A percentile compares a stretch with the other conserved stretches of the same genome.
phyloP scores from a whole-genome alignment of 495 filamentous ascomycete species.

The Neurospora africana region DNA sequence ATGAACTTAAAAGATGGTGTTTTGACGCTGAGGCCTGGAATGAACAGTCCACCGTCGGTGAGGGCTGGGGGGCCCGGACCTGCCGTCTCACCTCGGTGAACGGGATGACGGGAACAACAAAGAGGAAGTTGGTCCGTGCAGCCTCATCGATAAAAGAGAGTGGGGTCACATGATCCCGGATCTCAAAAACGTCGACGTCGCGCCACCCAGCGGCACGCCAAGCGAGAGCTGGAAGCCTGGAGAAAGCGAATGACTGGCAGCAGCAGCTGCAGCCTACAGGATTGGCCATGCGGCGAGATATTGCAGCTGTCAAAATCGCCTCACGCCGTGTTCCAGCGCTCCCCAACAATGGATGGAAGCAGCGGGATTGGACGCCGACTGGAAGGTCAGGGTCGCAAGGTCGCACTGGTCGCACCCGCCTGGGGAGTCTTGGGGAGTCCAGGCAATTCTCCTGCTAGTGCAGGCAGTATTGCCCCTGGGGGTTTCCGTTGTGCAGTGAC shows the following conservation, averaged over 20 bases:
- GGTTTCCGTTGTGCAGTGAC: not conserved
- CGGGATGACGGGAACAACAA: not conserved
- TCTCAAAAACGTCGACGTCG: not conserved
- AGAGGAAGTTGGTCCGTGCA: not conserved
- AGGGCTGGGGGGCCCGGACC: not conserved
- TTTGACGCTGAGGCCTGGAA: not conserved
- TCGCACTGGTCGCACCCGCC: not conserved
- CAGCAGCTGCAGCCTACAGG: not conserved
- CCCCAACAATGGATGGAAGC: not conserved
- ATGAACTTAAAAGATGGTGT: not conserved
- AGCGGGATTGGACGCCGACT: not conserved
- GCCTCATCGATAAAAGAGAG: not conserved
- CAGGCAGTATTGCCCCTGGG: not conserved
- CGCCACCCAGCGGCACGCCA: not conserved
- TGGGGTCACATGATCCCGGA: not conserved
- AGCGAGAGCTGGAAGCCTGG: not conserved
- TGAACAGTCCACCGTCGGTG: not conserved
- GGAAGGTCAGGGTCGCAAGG: not conserved
- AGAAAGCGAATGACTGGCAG: not conserved
- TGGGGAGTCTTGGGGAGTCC: not conserved
- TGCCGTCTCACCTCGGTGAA: not conserved
- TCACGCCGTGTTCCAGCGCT: not conserved
- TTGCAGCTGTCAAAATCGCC: not conserved
- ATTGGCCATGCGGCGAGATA: not conserved
- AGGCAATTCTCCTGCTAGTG: not conserved